Evolutionary conservation across 176 grass and related monocot genomes (phyloP), one percentile per base, ranked within the genome.

Genomic region (Aegilops sharonensis): DNA sequence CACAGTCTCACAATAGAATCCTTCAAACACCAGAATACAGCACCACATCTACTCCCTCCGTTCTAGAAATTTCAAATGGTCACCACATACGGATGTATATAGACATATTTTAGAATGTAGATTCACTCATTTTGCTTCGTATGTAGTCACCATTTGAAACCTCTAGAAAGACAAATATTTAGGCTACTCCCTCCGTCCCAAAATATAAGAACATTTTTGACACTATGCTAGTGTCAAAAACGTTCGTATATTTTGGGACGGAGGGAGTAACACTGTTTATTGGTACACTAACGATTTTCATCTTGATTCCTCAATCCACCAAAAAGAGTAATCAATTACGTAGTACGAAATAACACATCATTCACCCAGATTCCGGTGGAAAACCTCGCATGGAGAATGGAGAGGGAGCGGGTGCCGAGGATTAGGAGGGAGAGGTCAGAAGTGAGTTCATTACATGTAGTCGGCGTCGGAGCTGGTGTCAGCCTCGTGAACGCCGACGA

Each of bases 401-500:
- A 79, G 39, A 84, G 50, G 45, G 70, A 11, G 63, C 27, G n/a
- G 39, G 32, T 17, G 29, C 39, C 37, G 36, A 75, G 74, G 45
- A 36, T 43, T 32, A 52, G 27, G 5, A 17, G 62, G 27, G 43
- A 54, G 5, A 54, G 15, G 50, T 54, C 50, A 37, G 24, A 70
- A 35, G 66, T n/a, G 27, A 64, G 37, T 60, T 37, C 62, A 78
- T 68, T 68, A 94, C 94, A 96, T 99, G 83, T 91, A 94, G 70
- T 99, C 97, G 21, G 94, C 89, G 21, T 99, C 97, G 14, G 87
- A 65, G 8, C 92, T 83, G 9, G 90, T 85, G 82, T 98, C 94
- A 2, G 89, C 77, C 81, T 99, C 92, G 81, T 96, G 97, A 82
- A 99, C 68, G 31, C 97, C 94, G 68, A 99, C 85, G 40, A 99